These are phyloP conservation scores for Falciphora oryzae DNA, from an alignment of 2,329 filamentous ascomycete genomes.

Conservation along the genomic window DNA sequence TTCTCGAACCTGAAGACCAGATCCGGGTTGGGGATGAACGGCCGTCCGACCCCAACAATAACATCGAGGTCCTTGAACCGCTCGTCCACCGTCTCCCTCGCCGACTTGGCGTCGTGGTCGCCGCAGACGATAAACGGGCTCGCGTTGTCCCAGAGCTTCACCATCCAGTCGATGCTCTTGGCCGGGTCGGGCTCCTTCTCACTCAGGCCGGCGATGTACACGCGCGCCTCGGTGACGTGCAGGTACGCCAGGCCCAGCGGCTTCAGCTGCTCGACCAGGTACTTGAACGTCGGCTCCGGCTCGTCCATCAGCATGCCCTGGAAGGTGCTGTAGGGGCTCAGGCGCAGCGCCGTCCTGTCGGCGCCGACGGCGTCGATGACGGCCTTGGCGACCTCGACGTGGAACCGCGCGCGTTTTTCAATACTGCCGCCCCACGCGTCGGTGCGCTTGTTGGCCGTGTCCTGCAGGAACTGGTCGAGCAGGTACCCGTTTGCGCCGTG, in stretches of 20 bases:
- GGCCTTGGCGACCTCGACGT: constrained; percentile 46
- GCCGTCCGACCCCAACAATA: constrained; percentile 33
- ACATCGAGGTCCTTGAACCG: constrained; percentile 21
- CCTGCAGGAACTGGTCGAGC: constrained; percentile 51
- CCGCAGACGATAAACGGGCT: constrained; percentile 27
- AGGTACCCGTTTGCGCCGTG: constrained; percentile 36
- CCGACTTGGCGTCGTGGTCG: constrained; percentile 19
- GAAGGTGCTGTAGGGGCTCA: constrained; percentile 50
- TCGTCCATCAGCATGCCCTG: constrained; percentile 54
- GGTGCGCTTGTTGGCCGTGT: constrained; percentile 46
- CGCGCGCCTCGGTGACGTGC: constrained; percentile 49
- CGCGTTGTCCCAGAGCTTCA: constrained; percentile 22
- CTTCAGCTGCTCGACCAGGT: constrained; percentile 44
- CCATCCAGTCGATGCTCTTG: constrained; percentile 24
- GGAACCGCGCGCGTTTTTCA: constrained; percentile 46
- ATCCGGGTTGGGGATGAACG: constrained; percentile 39
- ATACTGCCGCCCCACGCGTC: constrained; percentile 50
- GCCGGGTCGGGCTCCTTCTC: constrained; percentile 29
- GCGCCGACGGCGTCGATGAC: constrained; percentile 45
- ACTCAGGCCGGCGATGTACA: constrained; percentile 31
- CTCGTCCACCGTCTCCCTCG: constrained; percentile 22
- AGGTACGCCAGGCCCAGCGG: constrained; percentile 44
- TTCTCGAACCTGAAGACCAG: constrained; percentile 33
- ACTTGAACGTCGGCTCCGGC: constrained; percentile 50
- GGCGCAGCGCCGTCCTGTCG: constrained; percentile 43